Evolutionary conservation across 257 asterid genomes (phyloP).

Genomic region (Solanum clarkiae): DNA sequence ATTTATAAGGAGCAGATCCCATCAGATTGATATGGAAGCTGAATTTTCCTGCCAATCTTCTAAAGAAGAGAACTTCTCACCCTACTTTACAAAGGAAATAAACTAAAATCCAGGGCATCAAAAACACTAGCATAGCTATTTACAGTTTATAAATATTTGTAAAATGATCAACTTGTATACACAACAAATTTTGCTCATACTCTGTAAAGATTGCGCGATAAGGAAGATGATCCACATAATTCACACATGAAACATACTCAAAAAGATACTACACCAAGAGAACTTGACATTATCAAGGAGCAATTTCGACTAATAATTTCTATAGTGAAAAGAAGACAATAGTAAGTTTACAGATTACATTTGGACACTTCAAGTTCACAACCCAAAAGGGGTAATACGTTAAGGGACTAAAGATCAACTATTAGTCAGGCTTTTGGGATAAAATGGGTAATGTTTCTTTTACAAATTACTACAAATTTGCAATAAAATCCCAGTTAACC

Average conservation of each 20-base stretch:
- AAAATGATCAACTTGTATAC: constrained; percentile 18
- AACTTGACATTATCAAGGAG: not conserved
- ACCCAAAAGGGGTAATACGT: not conserved
- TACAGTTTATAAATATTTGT: too few relatives aligned
- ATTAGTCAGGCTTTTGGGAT: not conserved
- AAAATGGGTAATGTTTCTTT: not conserved
- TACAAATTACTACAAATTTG: not conserved
- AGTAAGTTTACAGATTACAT: not conserved
- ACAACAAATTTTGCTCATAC: constrained; percentile 7
- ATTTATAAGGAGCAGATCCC: too few relatives aligned
- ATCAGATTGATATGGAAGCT: too few relatives aligned
- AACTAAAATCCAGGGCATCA: too few relatives aligned
- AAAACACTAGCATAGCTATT: too few relatives aligned
- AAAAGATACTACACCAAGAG: not conserved
- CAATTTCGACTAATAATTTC: not conserved
- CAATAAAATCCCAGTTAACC: not conserved
- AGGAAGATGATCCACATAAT: not conserved
- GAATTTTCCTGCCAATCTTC: too few relatives aligned
- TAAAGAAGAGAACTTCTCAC: too few relatives aligned
- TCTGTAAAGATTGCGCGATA: not conserved
- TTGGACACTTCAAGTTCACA: not conserved
- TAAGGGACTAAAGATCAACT: not conserved
- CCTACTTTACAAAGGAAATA: too few relatives aligned
- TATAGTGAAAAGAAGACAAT: not conserved
- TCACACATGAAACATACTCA: not conserved